These are phyloP conservation scores for Dioscorea zingiberensis DNA, from an alignment of 106 monocot species.

Conservation along the genomic window DNA sequence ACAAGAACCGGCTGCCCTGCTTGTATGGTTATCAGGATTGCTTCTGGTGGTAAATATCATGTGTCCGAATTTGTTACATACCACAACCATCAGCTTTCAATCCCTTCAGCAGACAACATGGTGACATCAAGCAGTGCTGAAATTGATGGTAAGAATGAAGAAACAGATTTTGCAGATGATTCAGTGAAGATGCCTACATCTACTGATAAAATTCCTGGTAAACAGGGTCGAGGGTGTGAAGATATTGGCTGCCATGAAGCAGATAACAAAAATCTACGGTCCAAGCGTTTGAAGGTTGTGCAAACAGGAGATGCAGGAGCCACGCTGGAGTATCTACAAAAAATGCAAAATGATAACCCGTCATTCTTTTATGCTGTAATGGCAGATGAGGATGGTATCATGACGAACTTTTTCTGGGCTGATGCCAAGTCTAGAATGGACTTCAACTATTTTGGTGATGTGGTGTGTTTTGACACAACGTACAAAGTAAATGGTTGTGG, in stretches of 20 bases:
- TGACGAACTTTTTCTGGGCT: constrained; percentile 64
- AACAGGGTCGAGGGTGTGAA: constrained; percentile 3
- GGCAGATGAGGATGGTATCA: constrained; percentile 43
- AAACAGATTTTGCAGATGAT: constrained; percentile 7
- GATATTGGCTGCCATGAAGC: background rate
- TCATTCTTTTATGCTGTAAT: constrained; percentile 56
- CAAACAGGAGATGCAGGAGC: constrained; percentile 53
- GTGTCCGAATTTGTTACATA: constrained; percentile 56
- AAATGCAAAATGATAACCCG: constrained; percentile 54
- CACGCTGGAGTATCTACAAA: constrained; percentile 54
- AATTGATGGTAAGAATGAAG: constrained; percentile 22
- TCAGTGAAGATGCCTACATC: background rate
- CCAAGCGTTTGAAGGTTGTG: constrained; percentile 29
- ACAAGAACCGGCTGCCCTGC: constrained; percentile 69
- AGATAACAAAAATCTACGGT: constrained; percentile 22
- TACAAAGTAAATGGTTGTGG: constrained; percentile 43
- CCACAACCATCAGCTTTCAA: constrained; percentile 50
- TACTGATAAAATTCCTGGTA: constrained; percentile 16
- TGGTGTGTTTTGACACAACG: constrained; percentile 65
- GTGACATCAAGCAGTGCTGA: constrained; percentile 17
- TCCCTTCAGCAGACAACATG: constrained; percentile 26
- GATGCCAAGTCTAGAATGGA: constrained; percentile 65
- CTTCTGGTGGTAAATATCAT: constrained; percentile 44
- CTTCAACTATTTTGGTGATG: constrained; percentile 60
- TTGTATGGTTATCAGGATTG: constrained; percentile 50